Base-by-base conservation (phyloP, 495 filamentous ascomycete genomes). In the Talaromyces adpressus region DNA sequence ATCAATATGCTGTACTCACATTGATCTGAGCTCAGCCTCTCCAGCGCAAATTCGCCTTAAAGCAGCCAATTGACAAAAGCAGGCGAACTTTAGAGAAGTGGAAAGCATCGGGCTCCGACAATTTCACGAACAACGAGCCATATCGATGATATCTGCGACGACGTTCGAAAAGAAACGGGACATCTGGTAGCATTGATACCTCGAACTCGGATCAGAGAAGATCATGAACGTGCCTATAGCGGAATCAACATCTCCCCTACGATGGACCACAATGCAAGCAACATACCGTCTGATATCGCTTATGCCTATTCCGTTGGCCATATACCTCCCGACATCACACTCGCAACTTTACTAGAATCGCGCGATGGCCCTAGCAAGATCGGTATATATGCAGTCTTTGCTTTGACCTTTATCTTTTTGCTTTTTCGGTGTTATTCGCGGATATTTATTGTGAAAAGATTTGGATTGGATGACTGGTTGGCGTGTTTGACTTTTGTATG, bases 401-500 rank as follows among this genome's bases (percentile, higher is more conserved):
- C 25, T 45, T 60, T 60, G 16, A 47, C 58, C 4, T 41, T 60
- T 16, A 22, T 41, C 4, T 60, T 60, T n/a, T 41, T 60, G 58
- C 22, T 60, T 20, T 14, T 27, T 23, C 58, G 58, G 23, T 60
- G 58, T 29, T 60, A 60, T 49, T 60, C 58, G 22, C 32, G 58
- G 18, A 60, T 60, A 25, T 60, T 60, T 27, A 22, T 60, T 27
- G 58, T 60, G 9, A 32, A 25, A 29, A 49, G 39, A 27, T 60
- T 60, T 47, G 58, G 58, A 6, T 18, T 60, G 14, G 58, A 60
- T 41, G 58, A 60, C 25, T 60, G 58, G 58, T 34, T 60, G 36
- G 58, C 58, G 58, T 60, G 58, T 49, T 6, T 47, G 4, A 60
- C 58, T 47, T 47, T 60, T 41, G 58, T 60, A 60, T 9, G 58